These are phyloP conservation scores for Strigomonas oncopelti DNA, from an alignment of 208 protist species.

Conservation along the genomic window DNA sequence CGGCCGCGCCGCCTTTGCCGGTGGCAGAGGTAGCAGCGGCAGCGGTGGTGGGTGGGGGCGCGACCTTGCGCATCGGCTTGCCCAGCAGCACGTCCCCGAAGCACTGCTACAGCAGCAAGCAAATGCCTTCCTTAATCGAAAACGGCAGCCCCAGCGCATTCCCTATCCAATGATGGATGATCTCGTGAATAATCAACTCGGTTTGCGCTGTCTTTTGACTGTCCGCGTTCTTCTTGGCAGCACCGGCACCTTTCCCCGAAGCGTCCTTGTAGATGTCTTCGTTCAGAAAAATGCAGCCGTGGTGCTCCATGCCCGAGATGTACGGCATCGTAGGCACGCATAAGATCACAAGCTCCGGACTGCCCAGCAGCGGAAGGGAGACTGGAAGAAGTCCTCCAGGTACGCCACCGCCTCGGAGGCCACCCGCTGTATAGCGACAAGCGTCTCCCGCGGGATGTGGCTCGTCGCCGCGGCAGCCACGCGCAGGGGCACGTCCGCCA, in stretches of 20 bases:
- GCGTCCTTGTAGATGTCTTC: slow-evolving; percentile 42
- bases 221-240: slow-evolving; percentile 1
- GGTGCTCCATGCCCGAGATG: slow-evolving; percentile 87
- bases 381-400: slow-evolving; percentile 64
- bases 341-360: slow-evolving; percentile 40
- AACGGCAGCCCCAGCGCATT: slow-evolving; percentile 83
- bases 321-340: slow-evolving; percentile 74
- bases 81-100: slow-evolving; percentile 52
- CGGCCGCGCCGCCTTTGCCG: no score
- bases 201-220: slow-evolving; percentile 13
- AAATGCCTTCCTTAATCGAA: slow-evolving; percentile 83
- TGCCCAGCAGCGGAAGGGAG: slow-evolving; percentile 55
- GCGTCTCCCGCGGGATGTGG: slow-evolving; percentile 17
- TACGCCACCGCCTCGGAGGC: slow-evolving; percentile 30
- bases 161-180: slow-evolving; percentile 84
- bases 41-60: background rate
- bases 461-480: slow-evolving; percentile 21
- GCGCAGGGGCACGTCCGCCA: slow-evolving; percentile 15
- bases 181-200: slow-evolving; percentile 81
- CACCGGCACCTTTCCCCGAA: background rate
- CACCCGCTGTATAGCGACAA: slow-evolving; percentile 27
- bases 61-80: slow-evolving; percentile 26
- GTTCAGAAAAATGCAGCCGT: slow-evolving; percentile 81
- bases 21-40: background rate
- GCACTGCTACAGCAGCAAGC: slow-evolving; percentile 71